Percentiles rank a stretch among this genome's conserved stretches.
Conservation (phyloP, 805 yeast genomes). For the Starmerella vaccinii region DNA sequence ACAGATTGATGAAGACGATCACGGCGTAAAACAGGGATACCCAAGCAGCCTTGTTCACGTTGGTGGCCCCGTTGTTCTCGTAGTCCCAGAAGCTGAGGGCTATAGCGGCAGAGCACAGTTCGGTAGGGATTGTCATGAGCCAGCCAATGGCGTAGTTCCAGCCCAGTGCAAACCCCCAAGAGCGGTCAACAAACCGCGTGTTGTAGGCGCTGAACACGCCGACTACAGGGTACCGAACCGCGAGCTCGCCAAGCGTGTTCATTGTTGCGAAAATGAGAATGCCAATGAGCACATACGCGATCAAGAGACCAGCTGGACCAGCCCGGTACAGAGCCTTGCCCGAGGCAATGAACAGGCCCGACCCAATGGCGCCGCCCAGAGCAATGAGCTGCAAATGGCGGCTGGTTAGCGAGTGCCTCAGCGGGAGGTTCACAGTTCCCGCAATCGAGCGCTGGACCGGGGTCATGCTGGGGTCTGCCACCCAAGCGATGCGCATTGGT, state of each 20-base stretch:
- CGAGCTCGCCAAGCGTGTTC: slow-evolving; percentile 59
- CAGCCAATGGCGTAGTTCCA: slow-evolving; percentile 40
- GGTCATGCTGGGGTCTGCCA: slow-evolving; percentile 27
- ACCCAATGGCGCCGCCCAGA: slow-evolving; percentile 63
- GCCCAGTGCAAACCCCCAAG: slow-evolving; percentile 39
- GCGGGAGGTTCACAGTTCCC: slow-evolving; percentile 37
- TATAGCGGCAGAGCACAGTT: slow-evolving; percentile 48
- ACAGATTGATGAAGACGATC: slow-evolving; percentile 40
- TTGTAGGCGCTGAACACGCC: slow-evolving; percentile 54
- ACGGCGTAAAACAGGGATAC: slow-evolving; percentile 45
- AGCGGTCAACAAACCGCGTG: slow-evolving; percentile 52
- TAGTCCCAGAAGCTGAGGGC: slow-evolving; percentile 51
- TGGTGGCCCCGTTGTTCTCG: slow-evolving; percentile 23
- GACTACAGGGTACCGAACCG: slow-evolving; percentile 53
- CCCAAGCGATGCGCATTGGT: slow-evolving; percentile 33
- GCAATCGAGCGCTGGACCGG: slow-evolving; percentile 32
- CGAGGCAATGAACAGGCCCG: slow-evolving; percentile 62
- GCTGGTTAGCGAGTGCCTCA: slow-evolving; percentile 38
- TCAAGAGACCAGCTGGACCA: slow-evolving; percentile 52
- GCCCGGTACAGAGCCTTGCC: slow-evolving; percentile 45
- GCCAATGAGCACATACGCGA: slow-evolving; percentile 51
- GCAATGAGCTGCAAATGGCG: slow-evolving; percentile 67
- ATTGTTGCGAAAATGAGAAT: slow-evolving; percentile 53
- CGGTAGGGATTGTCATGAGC: slow-evolving; percentile 50
- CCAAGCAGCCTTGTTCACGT: slow-evolving; percentile 47